These are phyloP conservation scores for Pleomassaria siparia DNA, from an alignment of 2,329 filamentous ascomycete species.

Conservation along the genomic window DNA sequence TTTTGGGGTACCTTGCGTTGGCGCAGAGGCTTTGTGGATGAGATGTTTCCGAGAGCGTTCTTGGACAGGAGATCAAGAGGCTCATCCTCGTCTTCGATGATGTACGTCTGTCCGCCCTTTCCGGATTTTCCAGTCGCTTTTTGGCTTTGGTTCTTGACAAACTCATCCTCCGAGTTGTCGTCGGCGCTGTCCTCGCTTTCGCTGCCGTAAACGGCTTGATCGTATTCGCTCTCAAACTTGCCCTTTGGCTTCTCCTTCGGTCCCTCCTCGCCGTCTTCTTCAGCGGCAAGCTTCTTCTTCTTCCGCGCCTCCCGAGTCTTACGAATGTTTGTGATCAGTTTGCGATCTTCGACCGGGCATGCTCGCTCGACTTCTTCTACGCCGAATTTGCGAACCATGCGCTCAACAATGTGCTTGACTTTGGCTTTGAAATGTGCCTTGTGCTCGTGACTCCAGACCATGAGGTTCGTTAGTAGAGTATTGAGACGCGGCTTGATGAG, in stretches of 20 bases:
- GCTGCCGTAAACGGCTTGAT: slow-evolving; percentile 86
- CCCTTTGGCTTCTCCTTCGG: slow-evolving; percentile 49
- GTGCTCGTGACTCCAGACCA: slow-evolving; percentile 97
- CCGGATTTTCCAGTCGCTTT: slow-evolving; percentile 31
- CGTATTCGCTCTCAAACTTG: slow-evolving; percentile 88
- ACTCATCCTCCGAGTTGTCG: slow-evolving; percentile 39
- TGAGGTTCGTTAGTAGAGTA: slow-evolving; percentile 81
- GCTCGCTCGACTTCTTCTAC: slow-evolving; percentile 76
- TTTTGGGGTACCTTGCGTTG: slow-evolving; percentile 54
- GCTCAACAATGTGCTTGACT: slow-evolving; percentile 96
- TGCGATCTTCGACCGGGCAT: slow-evolving; percentile 83
- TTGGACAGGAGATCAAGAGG: slow-evolving; percentile 91
- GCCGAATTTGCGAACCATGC: slow-evolving; percentile 89
- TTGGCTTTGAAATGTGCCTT: slow-evolving; percentile 96
- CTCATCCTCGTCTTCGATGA: slow-evolving; percentile 91
- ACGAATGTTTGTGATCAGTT: slow-evolving; percentile 89
- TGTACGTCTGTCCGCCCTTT: slow-evolving; percentile 69
- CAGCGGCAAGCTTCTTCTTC: slow-evolving; percentile 75
- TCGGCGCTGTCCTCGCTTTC: slow-evolving; percentile 62
- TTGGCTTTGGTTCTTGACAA: slow-evolving; percentile 34
- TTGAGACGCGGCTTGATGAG: slow-evolving; percentile 77
- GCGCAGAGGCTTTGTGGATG: slow-evolving; percentile 78
- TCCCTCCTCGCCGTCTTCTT: slow-evolving; percentile 58
- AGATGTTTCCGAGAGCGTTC: slow-evolving; percentile 87
- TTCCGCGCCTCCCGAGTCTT: slow-evolving; percentile 92